Base-by-base conservation (phyloP, 257 asterid genomes). In the Przewalskia tangutica region DNA sequence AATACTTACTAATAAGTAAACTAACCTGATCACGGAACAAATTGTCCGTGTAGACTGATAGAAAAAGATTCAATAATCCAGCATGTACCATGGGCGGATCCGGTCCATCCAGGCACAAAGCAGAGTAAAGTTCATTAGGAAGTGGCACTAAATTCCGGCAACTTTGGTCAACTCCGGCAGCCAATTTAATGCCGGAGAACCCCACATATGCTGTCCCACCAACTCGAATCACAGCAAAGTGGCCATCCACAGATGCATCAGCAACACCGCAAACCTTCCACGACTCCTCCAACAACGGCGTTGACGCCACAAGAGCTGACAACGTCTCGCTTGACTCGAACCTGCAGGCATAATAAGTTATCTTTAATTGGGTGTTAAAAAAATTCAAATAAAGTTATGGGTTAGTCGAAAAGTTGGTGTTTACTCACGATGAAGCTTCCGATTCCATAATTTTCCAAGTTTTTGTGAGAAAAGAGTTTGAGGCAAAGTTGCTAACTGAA, bases 251-350 rank as follows among this genome's bases (percentile, higher is more conserved):
- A 14, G 80, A 86, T 14, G 84, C 16, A 83, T 89, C 88, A 83
- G 98, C 96, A 12, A 36, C 80, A 83, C 76, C 40, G 87, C 93
- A 93, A 54, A 86, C 85, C 84, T 86, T 86, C 98, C 97, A 94
- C 14, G 97, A 92, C 46, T 91, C 93, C 76, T 87, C 95, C 73
- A 94, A 87, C 51, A 94, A 86, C 3, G 93, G 97, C 70, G 98
- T 94, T 0, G 98, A 94, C 12, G 96, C 96, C 54, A 93, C 87
- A 83, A 89, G 88, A 0, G 93, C 82, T 46, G 97, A 95, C 60
- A 94, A 82, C 92, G 89, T 94, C 82, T 94, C 98, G 83, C 97
- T 93, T 3, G 97, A 87, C 91, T 94, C 98, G 53, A 92, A 94
- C 91, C 98, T 94, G 79, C 80, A 81, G 20, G 20, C 55, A 53